These are phyloP conservation scores for Aspergillus ochraceoroseus DNA, from an alignment of 2,329 filamentous ascomycete genomes.

Conservation along the genomic window DNA sequence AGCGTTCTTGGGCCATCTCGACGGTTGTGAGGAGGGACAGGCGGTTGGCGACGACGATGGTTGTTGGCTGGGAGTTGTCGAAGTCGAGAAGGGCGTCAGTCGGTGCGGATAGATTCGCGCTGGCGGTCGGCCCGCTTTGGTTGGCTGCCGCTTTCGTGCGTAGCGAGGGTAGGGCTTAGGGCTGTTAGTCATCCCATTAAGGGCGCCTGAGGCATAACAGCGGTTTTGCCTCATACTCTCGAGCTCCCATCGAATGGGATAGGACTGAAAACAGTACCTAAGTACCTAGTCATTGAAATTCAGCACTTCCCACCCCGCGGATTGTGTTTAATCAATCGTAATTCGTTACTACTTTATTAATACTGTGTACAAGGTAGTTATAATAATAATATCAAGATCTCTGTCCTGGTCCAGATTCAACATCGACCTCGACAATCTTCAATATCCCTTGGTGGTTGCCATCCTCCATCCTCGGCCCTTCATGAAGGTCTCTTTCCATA, in stretches of 20 bases:
- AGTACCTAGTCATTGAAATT: no score
- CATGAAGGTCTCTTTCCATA: conserved; percentile 1
- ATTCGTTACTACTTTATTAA: no score
- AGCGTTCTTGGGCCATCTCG: conserved; percentile 50
- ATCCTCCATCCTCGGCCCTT: background rate
- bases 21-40: conserved; percentile 31
- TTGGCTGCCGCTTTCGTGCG: conserved; percentile 26
- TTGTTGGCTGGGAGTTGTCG: conserved; percentile 28
- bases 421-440: conserved; percentile 24
- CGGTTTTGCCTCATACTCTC: conserved; percentile 12
- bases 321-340: no score
- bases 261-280: no score
- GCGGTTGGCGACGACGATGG: conserved; percentile 33
- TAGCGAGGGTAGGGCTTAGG: conserved; percentile 43
- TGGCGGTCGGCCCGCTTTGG: conserved; percentile 31
- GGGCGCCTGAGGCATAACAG: background rate
- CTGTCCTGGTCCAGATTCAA: conserved; percentile 18
- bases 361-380: no score
- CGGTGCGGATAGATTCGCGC: conserved; percentile 26
- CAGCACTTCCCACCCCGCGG: no score
- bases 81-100: conserved; percentile 21
- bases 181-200: conserved; percentile 16
- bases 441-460: conserved; percentile 12
- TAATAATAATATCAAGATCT: background rate
- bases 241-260: background rate